Percentiles rank a stretch among this genome's conserved stretches.
These are phyloP conservation scores for Leccinum truebloodii DNA, from an alignment of 768 basidiomycete genomes.

Conservation along the genomic window DNA sequence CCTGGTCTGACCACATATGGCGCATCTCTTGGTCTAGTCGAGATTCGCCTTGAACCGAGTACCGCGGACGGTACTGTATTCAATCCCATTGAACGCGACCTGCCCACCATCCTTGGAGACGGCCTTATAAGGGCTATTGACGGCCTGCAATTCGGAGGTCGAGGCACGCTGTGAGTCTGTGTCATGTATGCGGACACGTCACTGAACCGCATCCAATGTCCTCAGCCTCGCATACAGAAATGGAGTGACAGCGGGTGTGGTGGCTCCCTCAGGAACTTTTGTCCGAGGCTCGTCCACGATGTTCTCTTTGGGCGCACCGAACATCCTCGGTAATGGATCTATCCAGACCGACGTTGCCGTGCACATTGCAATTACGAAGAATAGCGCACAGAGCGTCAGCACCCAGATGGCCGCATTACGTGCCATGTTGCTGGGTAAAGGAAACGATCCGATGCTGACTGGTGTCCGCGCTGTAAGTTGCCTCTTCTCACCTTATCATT, in stretches of 20 bases:
- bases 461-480: slow-evolving; percentile 18
- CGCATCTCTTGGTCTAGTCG: slow-evolving; percentile 65
- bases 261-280: slow-evolving; percentile 48
- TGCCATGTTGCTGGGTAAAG: slow-evolving; percentile 58
- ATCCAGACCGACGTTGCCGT: slow-evolving; percentile 58
- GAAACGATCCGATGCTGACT: slow-evolving; percentile 36
- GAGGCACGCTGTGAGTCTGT: slow-evolving; percentile 23
- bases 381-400: slow-evolving; percentile 52
- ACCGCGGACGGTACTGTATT: slow-evolving; percentile 67
- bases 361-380: slow-evolving; percentile 56
- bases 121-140: slow-evolving; percentile 42
- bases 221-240: slow-evolving; percentile 63
- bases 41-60: slow-evolving; percentile 66
- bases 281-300: slow-evolving; percentile 63
- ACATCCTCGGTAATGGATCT: slow-evolving; percentile 13
- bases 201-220: neutral
- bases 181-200: neutral
- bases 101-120: slow-evolving; percentile 34
- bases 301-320: slow-evolving; percentile 53
- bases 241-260: slow-evolving; percentile 65
- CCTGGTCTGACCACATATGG: slow-evolving; percentile 77
- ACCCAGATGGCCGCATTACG: slow-evolving; percentile 66
- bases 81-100: slow-evolving; percentile 50
- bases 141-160: slow-evolving; percentile 25
- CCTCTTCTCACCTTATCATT: neutral